Percentiles rank a stretch among this genome's conserved stretches.
phyloP scores from a whole-genome alignment of 2,329 filamentous ascomycete species.

The Cercospora canescens region DNA sequence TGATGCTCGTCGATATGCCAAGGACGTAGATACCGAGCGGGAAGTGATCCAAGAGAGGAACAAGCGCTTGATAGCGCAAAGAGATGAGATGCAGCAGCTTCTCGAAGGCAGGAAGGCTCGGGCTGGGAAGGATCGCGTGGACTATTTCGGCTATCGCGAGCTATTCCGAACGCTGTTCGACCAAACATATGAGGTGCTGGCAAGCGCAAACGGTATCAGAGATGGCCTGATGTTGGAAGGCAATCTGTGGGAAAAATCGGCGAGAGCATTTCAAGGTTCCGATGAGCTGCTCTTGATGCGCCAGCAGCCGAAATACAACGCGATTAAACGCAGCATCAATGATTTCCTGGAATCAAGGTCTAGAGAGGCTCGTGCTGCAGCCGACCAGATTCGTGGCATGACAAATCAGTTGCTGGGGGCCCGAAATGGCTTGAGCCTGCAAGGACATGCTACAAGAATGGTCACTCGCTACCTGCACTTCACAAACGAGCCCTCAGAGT shows the following conservation, averaged over 20 bases:
- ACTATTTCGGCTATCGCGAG: slow-evolving; percentile 18
- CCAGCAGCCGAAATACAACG: slow-evolving; percentile 15
- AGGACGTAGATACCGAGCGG: background rate
- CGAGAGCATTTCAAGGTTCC: slow-evolving; percentile 1
- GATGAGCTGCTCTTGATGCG: slow-evolving; percentile 17
- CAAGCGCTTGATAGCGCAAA: background rate
- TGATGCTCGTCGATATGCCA: background rate
- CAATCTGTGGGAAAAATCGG: slow-evolving; percentile 15
- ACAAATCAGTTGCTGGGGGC: background rate
- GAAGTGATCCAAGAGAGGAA: background rate
- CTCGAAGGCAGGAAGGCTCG: slow-evolving; percentile 6
- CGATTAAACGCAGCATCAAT: slow-evolving; percentile 12
- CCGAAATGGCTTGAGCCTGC: background rate
- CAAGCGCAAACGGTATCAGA: background rate
- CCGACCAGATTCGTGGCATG: background rate
- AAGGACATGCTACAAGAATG: slow-evolving; percentile 15
- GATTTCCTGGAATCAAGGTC: slow-evolving; percentile 16
- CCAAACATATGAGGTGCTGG: background rate
- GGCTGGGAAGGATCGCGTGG: slow-evolving; percentile 8
- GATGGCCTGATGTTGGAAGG: slow-evolving; percentile 1
- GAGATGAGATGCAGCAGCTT: background rate
- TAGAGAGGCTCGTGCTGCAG: slow-evolving; percentile 11
- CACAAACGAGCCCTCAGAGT: slow-evolving; percentile 8
- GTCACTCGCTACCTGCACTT: slow-evolving; percentile 21
- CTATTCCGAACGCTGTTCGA: slow-evolving; percentile 11